These are phyloP conservation scores for Sporothrix variecibatus DNA, from an alignment of 2,329 filamentous ascomycete genomes.

Conservation along the genomic window DNA sequence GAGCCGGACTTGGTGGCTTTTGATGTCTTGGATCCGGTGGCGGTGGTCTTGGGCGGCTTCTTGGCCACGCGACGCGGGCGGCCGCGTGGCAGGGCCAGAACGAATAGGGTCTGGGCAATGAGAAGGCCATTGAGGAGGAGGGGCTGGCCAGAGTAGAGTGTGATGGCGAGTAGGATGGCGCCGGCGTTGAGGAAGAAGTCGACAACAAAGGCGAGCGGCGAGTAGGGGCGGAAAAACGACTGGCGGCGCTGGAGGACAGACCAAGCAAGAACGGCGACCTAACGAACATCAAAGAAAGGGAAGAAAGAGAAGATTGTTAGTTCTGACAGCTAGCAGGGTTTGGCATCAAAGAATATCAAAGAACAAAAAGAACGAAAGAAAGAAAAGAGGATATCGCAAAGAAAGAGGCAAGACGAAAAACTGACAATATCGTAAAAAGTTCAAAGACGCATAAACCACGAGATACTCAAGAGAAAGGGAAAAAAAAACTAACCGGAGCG, in stretches of 20 bases:
- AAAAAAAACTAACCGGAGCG: slow-evolving; percentile 68
- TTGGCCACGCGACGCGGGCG: slow-evolving; percentile 37
- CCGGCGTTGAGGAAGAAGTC: slow-evolving; percentile 89
- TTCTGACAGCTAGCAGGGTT: slow-evolving; percentile 10
- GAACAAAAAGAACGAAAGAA: background rate
- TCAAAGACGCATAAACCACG: background rate
- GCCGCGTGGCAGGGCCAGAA: slow-evolving; percentile 56
- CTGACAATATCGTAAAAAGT: slow-evolving; percentile 6
- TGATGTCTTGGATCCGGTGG: background rate
- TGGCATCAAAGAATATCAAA: background rate
- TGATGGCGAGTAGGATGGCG: slow-evolving; percentile 80
- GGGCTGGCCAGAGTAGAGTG: slow-evolving; percentile 76
- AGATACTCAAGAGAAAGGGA: slow-evolving; percentile 17
- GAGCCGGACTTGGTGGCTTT: background rate
- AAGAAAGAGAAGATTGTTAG: slow-evolving; percentile 11
- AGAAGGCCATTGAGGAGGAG: slow-evolving; percentile 75
- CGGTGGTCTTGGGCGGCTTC: slow-evolving; percentile 47
- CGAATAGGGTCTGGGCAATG: slow-evolving; percentile 66
- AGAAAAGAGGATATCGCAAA: background rate
- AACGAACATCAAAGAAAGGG: slow-evolving; percentile 22
- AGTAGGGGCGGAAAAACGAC: slow-evolving; percentile 79
- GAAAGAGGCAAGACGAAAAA: background rate
- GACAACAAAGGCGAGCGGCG: slow-evolving; percentile 64
- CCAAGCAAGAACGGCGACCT: slow-evolving; percentile 86
- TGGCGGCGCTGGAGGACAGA: slow-evolving; percentile 82